Evolutionary conservation across 805 yeast species (phyloP), one percentile per base, ranked within the genome.

Genomic region (Starmerella sirachaensis): DNA sequence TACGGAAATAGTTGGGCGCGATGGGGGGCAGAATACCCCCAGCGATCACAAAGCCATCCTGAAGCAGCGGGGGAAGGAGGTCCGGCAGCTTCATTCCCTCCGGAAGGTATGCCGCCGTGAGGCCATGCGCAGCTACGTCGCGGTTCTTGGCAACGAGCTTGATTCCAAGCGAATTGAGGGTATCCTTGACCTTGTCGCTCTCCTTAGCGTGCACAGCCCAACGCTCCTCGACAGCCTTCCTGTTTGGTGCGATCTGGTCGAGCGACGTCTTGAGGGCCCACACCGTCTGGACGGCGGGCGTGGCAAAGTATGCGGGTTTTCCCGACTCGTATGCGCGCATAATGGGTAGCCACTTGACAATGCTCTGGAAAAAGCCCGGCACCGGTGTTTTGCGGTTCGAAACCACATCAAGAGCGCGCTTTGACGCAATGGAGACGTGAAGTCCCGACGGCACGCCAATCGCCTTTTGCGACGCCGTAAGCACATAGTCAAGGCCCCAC

Each of bases 391-490:
- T 41, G 67, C 61, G 51, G 71, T 63, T 54, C 71, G 69, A 49
- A 38, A 74, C 58, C 1, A 82, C 78, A 52, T 70, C 72, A 24
- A 85, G 62, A 10, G 94, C 94, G 51, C 94, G 73, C 38, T 66
- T 72, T 18, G 91, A 76, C 14, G 84, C 75, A 57, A 72, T 70
- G 24, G 80, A 74, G 51, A 88, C 70, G 13, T 88, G 75, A 49
- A 88, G 69, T 13, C 98, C 98, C 6, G 95, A 76, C 37, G 97
- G 96, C 20, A 79, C 91, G 37, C 95, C 95, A 50, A 88, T 65
- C 20, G 94, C 97, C 66, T 88, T 88, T 60, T 86, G 97, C 16
- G 96, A 84, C 2, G 94, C 97, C 33, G 94, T 79, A 46, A 88
- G 67, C 29, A 73, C 93, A 50, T 68, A 83, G 62, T 88, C 98